These are phyloP conservation scores for Penicillium brasilianum DNA, from an alignment of 2,329 filamentous ascomycete species.

Conservation along the genomic window DNA sequence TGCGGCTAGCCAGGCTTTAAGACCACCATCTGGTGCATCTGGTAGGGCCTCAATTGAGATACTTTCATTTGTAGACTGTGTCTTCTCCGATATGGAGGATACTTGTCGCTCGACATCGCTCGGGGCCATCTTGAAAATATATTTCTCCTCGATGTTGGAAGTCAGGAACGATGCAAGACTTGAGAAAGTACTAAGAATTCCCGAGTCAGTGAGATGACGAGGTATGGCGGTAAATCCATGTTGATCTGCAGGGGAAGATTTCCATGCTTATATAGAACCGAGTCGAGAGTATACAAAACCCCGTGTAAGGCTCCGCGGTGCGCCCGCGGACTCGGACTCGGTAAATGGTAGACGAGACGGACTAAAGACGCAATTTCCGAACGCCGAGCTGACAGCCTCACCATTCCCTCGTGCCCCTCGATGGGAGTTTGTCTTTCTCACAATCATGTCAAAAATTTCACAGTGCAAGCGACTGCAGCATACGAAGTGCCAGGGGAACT, in stretches of 20 bases:
- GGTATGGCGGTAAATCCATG: no score
- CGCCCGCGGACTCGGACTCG: conserved; percentile 20
- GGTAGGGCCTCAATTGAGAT: neutral
- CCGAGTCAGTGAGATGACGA: no score
- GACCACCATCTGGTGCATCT: neutral
- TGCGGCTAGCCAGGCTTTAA: neutral
- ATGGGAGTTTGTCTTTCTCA: neutral
- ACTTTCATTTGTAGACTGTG: neutral
- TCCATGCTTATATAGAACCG: neutral
- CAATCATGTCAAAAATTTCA: no score
- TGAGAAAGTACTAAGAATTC: no score
- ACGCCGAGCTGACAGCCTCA: neutral
- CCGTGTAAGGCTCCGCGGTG: no score
- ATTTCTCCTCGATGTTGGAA: neutral
- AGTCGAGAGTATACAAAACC: neutral
- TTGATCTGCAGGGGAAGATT: no score
- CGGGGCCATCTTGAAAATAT: neutral
- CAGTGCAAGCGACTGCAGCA: neutral
- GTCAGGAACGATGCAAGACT: no score
- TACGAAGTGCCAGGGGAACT: no score
- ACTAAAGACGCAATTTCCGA: conserved; percentile 32
- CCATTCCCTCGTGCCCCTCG: neutral
- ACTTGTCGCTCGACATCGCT: neutral
- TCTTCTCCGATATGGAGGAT: neutral
- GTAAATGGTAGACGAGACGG: conserved; percentile 32